Percentiles rank a stretch among this genome's conserved stretches.
Conservation (phyloP, 163 green algal genomes). For the Coccomyxa subellipsoidea region DNA sequence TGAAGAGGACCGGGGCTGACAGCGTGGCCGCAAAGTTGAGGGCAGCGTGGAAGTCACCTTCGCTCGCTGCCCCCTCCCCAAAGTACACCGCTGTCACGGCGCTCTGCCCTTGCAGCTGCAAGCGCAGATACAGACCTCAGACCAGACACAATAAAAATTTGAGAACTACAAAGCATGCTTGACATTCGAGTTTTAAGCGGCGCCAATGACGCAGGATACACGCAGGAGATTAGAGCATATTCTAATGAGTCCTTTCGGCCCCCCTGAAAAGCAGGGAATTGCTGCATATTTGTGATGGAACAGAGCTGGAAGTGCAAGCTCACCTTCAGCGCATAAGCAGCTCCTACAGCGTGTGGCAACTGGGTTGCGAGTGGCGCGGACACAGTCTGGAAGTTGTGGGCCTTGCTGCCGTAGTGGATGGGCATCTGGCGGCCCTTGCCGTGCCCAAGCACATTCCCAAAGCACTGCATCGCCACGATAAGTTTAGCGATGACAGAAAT, state of each 20-base stretch:
- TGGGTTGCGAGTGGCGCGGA: constrained; percentile 88
- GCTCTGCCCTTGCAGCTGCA: constrained; percentile 49
- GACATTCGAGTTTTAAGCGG: too few relatives aligned
- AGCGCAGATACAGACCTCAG: too few relatives aligned
- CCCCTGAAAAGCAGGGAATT: not conserved
- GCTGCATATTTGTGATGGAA: not conserved
- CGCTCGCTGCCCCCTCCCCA: constrained; percentile 81
- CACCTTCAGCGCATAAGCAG: constrained; percentile 81
- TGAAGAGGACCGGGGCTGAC: constrained; percentile 75
- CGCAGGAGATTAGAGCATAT: too few relatives aligned
- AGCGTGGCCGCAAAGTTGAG: constrained; percentile 90
- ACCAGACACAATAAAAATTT: too few relatives aligned
- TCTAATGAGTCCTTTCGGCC: not conserved
- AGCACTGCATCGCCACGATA: constrained; percentile 67
- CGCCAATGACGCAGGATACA: too few relatives aligned
- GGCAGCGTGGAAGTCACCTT: constrained; percentile 92
- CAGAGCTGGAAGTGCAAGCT: not conserved
- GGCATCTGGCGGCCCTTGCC: constrained; percentile 93
- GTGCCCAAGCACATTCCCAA: constrained; percentile 72
- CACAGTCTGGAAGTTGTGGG: constrained; percentile 84
- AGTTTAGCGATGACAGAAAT: too few relatives aligned
- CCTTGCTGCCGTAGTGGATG: constrained; percentile 76
- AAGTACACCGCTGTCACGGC: constrained; percentile 76
- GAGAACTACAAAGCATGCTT: constrained; percentile 8
- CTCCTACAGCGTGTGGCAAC: constrained; percentile 86